These are phyloP conservation scores for Stephania japonica DNA, from an alignment of 164 flowering plant genomes.

Conservation along the genomic window DNA sequence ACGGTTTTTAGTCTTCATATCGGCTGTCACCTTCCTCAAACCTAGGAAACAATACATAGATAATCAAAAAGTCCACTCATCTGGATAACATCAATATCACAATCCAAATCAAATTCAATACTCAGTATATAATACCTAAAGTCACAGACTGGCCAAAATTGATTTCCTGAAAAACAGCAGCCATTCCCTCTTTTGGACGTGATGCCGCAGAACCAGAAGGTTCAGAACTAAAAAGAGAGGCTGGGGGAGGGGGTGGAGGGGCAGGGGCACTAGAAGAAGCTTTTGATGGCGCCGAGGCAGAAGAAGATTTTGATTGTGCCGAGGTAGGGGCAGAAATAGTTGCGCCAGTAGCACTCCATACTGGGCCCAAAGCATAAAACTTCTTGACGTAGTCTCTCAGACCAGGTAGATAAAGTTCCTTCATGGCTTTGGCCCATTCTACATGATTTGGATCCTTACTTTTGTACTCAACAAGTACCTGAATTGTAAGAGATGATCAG, in stretches of 20 bases:
- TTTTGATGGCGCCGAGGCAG: slow-evolving; percentile 68
- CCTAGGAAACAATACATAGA: slow-evolving; percentile 27
- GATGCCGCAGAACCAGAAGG: slow-evolving; percentile 55
- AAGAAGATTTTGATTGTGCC: slow-evolving; percentile 51
- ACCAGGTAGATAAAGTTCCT: slow-evolving; percentile 88
- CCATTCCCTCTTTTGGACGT: slow-evolving; percentile 74
- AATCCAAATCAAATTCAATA: neutral
- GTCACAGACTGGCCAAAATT: slow-evolving; percentile 69
- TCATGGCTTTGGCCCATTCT: slow-evolving; percentile 96
- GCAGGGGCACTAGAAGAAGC: slow-evolving; percentile 60
- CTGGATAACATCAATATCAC: neutral
- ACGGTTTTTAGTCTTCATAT: slow-evolving; percentile 96
- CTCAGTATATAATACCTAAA: slow-evolving; percentile 37
- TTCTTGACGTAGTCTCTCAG: slow-evolving; percentile 89
- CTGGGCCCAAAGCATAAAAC: slow-evolving; percentile 80
- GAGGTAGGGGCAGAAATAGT: slow-evolving; percentile 24
- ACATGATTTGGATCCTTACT: slow-evolving; percentile 87
- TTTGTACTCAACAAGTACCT: slow-evolving; percentile 88
- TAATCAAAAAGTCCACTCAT: neutral
- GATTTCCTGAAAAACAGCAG: slow-evolving; percentile 93
- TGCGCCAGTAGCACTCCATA: slow-evolving; percentile 70
- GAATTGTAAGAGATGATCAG: slow-evolving; percentile 6
- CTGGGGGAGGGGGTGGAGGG: slow-evolving; percentile 87
- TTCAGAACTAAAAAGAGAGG: slow-evolving; percentile 61
- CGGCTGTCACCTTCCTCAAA: slow-evolving; percentile 60